Percentiles rank a stretch among this genome's conserved stretches.
These are phyloP conservation scores for Aphanomyces stellatus DNA, from an alignment of 352 stramenopile genomes.

Conservation along the genomic window DNA sequence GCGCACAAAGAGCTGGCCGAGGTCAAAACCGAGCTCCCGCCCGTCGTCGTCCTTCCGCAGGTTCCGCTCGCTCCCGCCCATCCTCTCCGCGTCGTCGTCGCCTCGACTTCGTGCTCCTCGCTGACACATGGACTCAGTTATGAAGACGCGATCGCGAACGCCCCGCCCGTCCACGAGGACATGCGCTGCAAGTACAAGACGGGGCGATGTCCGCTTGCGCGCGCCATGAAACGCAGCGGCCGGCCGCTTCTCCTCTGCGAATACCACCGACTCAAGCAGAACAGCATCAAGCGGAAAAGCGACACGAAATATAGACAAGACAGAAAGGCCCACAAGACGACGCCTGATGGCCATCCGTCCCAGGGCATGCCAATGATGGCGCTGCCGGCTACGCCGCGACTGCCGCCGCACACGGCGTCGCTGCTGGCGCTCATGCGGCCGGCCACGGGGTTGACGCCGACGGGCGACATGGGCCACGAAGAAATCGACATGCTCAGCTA, in stretches of 20 bases:
- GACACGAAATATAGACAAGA: conserved; percentile 14
- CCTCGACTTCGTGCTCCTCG: background rate
- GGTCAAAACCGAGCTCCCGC: too few species aligned
- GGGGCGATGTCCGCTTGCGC: conserved; percentile 11
- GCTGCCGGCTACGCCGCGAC: too few species aligned
- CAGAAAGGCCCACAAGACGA: conserved; percentile 1
- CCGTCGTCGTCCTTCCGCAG: too few species aligned
- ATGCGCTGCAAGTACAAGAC: conserved; percentile 18
- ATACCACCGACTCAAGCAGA: conserved; percentile 19
- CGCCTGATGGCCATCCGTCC: too few species aligned
- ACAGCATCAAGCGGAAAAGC: conserved; percentile 20
- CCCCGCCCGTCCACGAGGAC: background rate
- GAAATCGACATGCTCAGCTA: conserved; percentile 16
- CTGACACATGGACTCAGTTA: conserved; percentile 2
- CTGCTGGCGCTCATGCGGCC: too few species aligned
- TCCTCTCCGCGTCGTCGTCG: background rate
- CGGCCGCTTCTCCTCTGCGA: conserved; percentile 13
- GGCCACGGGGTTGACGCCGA: background rate
- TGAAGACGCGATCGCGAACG: conserved; percentile 3
- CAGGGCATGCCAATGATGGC: too few species aligned
- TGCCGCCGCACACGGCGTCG: too few species aligned
- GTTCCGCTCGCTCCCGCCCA: background rate
- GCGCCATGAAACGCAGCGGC: conserved; percentile 12
- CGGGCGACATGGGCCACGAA: background rate
- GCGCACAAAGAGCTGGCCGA: too few species aligned